Evolutionary conservation across 768 basidiomycete species (phyloP), one percentile per base, ranked within the genome.

Genomic region (Auriscalpium orientale): DNA sequence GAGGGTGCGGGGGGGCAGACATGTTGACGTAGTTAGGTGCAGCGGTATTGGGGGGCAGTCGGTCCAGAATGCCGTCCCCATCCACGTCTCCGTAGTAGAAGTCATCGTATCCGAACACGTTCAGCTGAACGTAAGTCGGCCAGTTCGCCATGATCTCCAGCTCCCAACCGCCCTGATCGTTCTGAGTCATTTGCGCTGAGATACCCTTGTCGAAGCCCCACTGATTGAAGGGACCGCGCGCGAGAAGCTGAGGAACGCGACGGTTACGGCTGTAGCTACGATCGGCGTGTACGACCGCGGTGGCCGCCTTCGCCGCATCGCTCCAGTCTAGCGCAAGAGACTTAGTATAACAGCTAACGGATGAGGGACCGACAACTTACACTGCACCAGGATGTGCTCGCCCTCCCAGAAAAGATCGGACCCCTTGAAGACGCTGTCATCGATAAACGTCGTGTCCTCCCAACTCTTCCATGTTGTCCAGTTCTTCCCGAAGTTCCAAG

Each of bases 141-240:
- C 94, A 97, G 11, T 79, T 73, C 35, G 89, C 81, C 86, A 92
- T 93, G 66, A 95, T 85, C 69, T 92, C 87, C 48, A 94, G 77
- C 59, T 90, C 84, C 91, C 93, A 95, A 50, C 76, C 74, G 51
- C 85, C 80, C 48, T 90, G 78, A 8, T 72, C 70, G 49, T 78
- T 78, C 56, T 83, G 81, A 33, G 69, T 71, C 87, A 95, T 91
- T 59, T 79, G 62, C 43, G 88, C 79, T 0, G 80, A 61, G 45
- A 92, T 80, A 64, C 94, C 94, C 56, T 83, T 75, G 72, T 97
- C 94, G 67, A 83, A 93, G 54, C 94, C 94, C 91, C 92, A 97
- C 37, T 79, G 71, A 65, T 97, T 97, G 80, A 91, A 97, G 0
- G 85, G 83, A 49, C 94, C 94, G 62, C 94, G 87, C 46, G 84